These are phyloP conservation scores for Roridomyces roridus DNA, from an alignment of 768 basidiomycete species.

Conservation along the genomic window DNA sequence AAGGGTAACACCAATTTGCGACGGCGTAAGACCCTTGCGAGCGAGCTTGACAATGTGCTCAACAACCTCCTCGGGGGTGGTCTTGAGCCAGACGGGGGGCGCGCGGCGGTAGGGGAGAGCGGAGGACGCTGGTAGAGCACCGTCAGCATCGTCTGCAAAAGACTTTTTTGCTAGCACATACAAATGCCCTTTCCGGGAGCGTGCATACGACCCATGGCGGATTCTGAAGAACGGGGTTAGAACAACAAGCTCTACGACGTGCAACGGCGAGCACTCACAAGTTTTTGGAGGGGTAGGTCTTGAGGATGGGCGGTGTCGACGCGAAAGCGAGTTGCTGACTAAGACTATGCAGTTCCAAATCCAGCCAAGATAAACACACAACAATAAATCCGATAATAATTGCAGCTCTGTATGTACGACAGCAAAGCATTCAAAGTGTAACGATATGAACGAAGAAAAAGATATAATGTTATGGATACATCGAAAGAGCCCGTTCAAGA, in stretches of 20 bases:
- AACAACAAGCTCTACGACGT: not conserved
- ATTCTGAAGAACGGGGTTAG: constrained; percentile 31
- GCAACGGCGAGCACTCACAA: constrained; percentile 11
- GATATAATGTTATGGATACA: constrained; percentile 28
- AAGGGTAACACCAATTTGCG: constrained; percentile 97
- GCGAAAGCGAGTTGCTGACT: constrained; percentile 4
- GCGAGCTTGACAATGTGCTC: constrained; percentile 98
- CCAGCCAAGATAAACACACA: not conserved
- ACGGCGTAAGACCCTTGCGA: constrained; percentile 96
- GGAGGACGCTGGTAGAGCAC: constrained; percentile 69
- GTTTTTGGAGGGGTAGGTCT: constrained; percentile 23
- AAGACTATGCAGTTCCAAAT: not conserved
- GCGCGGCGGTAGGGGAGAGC: constrained; percentile 97
- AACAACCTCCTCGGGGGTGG: constrained; percentile 91
- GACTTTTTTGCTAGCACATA: constrained; percentile 48
- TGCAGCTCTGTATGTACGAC: constrained; percentile 27
- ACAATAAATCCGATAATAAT: constrained; percentile 2
- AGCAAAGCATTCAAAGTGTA: constrained; percentile 24
- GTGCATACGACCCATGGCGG: constrained; percentile 96
- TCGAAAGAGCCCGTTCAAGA: constrained; percentile 52
- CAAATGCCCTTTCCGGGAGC: constrained; percentile 99
- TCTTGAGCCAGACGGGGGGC: constrained; percentile 96
- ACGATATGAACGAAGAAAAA: constrained; percentile 24
- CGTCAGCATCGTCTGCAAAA: constrained; percentile 7
- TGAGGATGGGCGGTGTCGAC: constrained; percentile 16